Evolutionary conservation across 768 basidiomycete genomes (phyloP).

Genomic region (Termitomyces bulborhizus): DNA sequence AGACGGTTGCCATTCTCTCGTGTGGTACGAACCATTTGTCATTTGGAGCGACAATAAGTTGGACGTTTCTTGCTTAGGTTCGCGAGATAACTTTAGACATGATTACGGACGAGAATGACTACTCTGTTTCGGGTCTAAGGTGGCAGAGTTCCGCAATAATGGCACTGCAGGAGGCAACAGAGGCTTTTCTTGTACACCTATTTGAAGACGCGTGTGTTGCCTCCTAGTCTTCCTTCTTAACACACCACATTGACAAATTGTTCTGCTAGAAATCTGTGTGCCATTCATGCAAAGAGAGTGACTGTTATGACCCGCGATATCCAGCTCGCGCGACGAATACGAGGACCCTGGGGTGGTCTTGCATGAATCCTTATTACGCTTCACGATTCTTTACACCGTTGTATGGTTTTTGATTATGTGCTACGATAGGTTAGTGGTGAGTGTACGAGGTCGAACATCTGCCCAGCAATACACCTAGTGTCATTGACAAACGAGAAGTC

Average conservation of each 20-base stretch:
- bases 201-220: constrained; percentile 97
- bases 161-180: constrained; percentile 95
- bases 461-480: not conserved
- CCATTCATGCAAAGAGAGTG: constrained; percentile 96
- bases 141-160: constrained; percentile 96
- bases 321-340: constrained; percentile 91
- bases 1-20: constrained; percentile 90
- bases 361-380: constrained; percentile 28
- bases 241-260: constrained; percentile 3
- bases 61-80: constrained; percentile 51
- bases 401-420: constrained; percentile 11
- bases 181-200: constrained; percentile 90
- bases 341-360: constrained; percentile 82
- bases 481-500: not conserved
- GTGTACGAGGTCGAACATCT: not conserved
- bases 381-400: constrained; percentile 7
- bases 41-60: not conserved
- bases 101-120: constrained; percentile 69
- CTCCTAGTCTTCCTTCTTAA: not conserved
- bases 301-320: constrained; percentile 98
- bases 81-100: constrained; percentile 92
- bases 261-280: constrained; percentile 79
- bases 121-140: constrained; percentile 56
- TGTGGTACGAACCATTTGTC: constrained; percentile 49
- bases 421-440: constrained; percentile 5